A percentile compares a stretch with the other conserved stretches of the same genome.
Conservation (phyloP, 768 basidiomycete species). For the Phanerochaete carnosa region DNA sequence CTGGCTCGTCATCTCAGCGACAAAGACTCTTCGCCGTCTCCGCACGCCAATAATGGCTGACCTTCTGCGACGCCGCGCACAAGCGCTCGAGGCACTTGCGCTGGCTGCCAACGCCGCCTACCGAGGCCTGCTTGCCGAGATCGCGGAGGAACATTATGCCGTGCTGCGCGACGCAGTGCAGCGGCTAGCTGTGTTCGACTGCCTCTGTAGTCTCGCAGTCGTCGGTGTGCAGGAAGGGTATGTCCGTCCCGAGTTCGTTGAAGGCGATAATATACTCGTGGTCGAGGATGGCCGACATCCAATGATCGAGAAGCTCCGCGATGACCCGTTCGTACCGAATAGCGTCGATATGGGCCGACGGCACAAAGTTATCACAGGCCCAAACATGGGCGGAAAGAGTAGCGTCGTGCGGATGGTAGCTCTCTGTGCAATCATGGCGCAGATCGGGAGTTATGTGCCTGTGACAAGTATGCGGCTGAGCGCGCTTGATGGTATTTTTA, state of each 20-base stretch:
- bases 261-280: constrained; percentile 62
- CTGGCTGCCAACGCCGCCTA: constrained; percentile 67
- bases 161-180: constrained; percentile 72
- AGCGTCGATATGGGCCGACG: constrained; percentile 62
- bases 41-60: constrained; percentile 63
- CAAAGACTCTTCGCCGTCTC: constrained; percentile 69
- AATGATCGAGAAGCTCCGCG: constrained; percentile 77
- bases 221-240: constrained; percentile 78
- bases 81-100: constrained; percentile 68
- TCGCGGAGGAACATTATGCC: constrained; percentile 64
- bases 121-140: constrained; percentile 64
- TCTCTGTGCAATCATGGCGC: constrained; percentile 74
- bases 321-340: constrained; percentile 87
- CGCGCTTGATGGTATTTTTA: constrained; percentile 81
- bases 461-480: constrained; percentile 70
- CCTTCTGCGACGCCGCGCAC: constrained; percentile 69
- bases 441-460: constrained; percentile 93
- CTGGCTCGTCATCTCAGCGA: constrained; percentile 76
- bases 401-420: constrained; percentile 79
- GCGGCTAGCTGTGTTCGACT: constrained; percentile 82
- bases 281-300: constrained; percentile 89
- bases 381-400: constrained; percentile 89
- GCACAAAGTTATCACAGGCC: constrained; percentile 77
- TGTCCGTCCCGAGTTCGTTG: constrained; percentile 70
- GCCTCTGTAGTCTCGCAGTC: constrained; percentile 78